Conservation (phyloP, 2,329 filamentous ascomycete genomes). For the Emmonsiellopsis sp. region DNA sequence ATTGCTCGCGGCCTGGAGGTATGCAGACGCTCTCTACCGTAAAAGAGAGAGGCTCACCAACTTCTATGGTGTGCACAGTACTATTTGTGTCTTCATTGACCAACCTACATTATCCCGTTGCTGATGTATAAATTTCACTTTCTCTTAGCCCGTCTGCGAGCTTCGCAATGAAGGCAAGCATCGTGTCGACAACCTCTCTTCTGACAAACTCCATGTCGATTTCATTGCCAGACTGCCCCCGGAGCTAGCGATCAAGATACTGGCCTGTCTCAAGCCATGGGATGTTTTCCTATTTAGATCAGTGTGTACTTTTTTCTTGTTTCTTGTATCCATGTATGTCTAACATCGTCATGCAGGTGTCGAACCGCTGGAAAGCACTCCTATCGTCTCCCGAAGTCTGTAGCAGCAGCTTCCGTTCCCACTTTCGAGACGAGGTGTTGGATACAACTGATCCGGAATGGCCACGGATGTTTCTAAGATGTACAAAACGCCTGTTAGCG, state of each 20-base stretch:
- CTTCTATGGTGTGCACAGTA: conserved; percentile 14
- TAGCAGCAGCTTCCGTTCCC: conserved; percentile 11
- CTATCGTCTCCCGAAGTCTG: conserved; percentile 19
- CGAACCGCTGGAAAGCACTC: conserved; percentile 23
- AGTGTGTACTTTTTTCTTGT: conserved; percentile 13
- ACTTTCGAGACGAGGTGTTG: not conserved
- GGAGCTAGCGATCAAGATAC: conserved; percentile 23
- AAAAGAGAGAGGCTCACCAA: conserved; percentile 15
- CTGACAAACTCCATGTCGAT: conserved; percentile 21
- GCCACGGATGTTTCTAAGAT: conserved; percentile 7
- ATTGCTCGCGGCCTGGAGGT: conserved; percentile 6
- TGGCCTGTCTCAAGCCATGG: conserved; percentile 16
- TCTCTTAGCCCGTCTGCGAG: conserved; percentile 17
- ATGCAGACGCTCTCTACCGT: conserved; percentile 15
- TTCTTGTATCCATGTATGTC: not conserved
- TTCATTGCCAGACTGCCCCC: conserved; percentile 23
- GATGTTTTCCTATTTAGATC: conserved; percentile 23
- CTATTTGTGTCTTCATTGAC: conserved; percentile 1
- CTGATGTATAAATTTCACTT: not conserved
- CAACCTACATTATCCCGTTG: not conserved
- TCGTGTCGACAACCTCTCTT: conserved; percentile 17
- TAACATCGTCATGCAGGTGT: conserved; percentile 18
- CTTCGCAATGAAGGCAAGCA: conserved; percentile 24
- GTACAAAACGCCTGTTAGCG: conserved; percentile 15
- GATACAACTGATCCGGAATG: conserved; percentile 1